Evolutionary conservation across 345 rosid species (phyloP).

Genomic region (Dipteronia sinensis): DNA sequence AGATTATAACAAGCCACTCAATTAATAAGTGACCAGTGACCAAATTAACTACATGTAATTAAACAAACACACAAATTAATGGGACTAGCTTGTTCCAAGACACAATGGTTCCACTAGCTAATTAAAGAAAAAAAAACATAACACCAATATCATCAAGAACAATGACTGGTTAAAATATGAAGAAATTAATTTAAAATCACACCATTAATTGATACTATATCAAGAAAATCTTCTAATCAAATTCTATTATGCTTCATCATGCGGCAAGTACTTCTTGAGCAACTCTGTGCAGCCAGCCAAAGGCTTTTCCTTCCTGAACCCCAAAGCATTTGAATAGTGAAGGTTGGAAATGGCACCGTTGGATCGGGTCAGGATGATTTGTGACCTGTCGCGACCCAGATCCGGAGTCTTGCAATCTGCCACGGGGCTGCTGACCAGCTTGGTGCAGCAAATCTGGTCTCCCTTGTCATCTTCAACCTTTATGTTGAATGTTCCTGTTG

Average conservation of each 20-base stretch:
- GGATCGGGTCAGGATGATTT: conserved; percentile 59
- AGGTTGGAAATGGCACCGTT: conserved; percentile 58
- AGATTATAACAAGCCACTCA: neutral
- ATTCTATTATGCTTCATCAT: conserved; percentile 25
- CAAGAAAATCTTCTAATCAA: neutral
- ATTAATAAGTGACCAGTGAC: neutral
- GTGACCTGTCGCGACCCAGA: conserved; percentile 48
- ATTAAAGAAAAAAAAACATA: neutral
- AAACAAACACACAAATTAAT: neutral
- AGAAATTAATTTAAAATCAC: neutral
- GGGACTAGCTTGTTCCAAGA: neutral
- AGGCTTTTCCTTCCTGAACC: conserved; percentile 47
- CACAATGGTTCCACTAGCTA: neutral
- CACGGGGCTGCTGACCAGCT: conserved; percentile 55
- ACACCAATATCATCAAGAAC: neutral
- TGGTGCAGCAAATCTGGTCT: conserved; percentile 53
- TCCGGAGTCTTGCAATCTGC: conserved; percentile 35
- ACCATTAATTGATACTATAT: too few species aligned
- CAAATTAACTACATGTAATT: neutral
- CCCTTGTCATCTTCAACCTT: conserved; percentile 52
- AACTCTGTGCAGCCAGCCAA: conserved; percentile 48
- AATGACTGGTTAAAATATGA: neutral
- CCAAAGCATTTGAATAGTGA: conserved; percentile 65
- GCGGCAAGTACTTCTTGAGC: conserved; percentile 38
- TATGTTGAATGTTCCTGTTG: conserved; percentile 46